These are phyloP conservation scores for Chenopodium quinoa DNA, from an alignment of 148 eudicot species.

Conservation along the genomic window DNA sequence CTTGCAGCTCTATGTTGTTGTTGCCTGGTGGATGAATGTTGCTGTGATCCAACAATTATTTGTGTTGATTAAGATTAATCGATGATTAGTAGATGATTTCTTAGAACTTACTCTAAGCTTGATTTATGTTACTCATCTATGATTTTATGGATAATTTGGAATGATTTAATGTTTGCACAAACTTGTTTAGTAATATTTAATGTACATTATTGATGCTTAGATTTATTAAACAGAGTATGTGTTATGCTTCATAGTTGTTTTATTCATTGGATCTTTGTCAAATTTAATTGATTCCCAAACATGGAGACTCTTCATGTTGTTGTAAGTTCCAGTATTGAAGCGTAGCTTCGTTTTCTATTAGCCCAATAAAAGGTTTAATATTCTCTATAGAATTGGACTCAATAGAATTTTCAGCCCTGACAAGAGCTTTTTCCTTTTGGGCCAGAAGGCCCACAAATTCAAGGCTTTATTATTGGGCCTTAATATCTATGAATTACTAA, in stretches of 20 bases:
- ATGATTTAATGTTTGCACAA: neutral
- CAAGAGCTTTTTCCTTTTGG: too few species aligned
- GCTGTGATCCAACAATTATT: conserved; percentile 45
- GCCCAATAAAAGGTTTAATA: too few species aligned
- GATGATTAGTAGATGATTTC: neutral
- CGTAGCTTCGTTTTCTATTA: neutral
- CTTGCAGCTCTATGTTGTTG: conserved; percentile 53
- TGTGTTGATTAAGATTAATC: conserved; percentile 18
- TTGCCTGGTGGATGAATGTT: conserved; percentile 41
- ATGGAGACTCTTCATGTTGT: neutral
- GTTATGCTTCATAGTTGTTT: too few species aligned
- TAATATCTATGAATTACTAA: too few species aligned
- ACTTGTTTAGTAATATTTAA: neutral
- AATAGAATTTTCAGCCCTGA: neutral
- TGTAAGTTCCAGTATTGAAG: neutral
- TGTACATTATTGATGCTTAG: too few species aligned
- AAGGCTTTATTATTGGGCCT: too few species aligned
- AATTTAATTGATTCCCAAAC: too few species aligned
- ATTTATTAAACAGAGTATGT: too few species aligned
- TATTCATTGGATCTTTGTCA: too few species aligned
- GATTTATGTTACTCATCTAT: neutral
- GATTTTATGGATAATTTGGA: neutral
- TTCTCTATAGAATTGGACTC: too few species aligned
- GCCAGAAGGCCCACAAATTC: too few species aligned
- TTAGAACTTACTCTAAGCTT: neutral